Percentiles rank a stretch among this genome's conserved stretches.
phyloP scores from a whole-genome alignment of 2,329 filamentous ascomycete genomes.

The Claviceps sp. region DNA sequence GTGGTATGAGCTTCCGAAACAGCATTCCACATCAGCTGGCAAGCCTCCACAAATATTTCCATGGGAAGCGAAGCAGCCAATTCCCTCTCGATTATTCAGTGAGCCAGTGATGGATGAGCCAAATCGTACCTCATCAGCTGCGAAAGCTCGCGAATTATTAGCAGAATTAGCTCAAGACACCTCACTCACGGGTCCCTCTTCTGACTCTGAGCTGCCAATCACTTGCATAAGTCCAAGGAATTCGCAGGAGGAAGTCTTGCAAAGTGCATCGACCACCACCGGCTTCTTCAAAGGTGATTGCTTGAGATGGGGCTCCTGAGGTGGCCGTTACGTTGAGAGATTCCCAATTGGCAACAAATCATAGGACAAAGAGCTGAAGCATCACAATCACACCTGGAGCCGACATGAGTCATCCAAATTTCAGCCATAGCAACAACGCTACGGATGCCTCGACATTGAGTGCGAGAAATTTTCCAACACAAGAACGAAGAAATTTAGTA shows the following conservation, averaged over 20 bases:
- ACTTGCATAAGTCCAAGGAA: not conserved
- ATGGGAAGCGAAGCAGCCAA: constrained; percentile 64
- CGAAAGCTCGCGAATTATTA: constrained; percentile 4
- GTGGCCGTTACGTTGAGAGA: constrained; percentile 68
- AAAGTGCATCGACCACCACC: not conserved
- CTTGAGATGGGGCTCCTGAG: constrained; percentile 86
- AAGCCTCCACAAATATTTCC: constrained; percentile 67
- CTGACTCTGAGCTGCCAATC: not conserved
- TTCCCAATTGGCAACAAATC: constrained; percentile 46
- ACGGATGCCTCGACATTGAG: constrained; percentile 35
- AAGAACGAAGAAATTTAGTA: constrained; percentile 76
- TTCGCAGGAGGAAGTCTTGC: not conserved
- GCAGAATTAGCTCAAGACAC: not conserved
- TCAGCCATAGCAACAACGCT: not conserved
- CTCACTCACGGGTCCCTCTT: not conserved
- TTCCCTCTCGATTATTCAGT: constrained; percentile 48
- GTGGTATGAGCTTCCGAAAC: constrained; percentile 72
- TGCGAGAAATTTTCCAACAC: constrained; percentile 78
- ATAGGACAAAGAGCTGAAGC: constrained; percentile 22
- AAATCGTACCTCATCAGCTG: constrained; percentile 13
- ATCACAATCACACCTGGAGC: not conserved
- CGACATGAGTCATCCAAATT: not conserved
- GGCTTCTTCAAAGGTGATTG: constrained; percentile 62
- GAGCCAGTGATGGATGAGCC: constrained; percentile 4
- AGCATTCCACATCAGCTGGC: constrained; percentile 39